These are phyloP conservation scores for Syzygium aqueum DNA, from an alignment of 345 rosid species.

Conservation along the genomic window DNA sequence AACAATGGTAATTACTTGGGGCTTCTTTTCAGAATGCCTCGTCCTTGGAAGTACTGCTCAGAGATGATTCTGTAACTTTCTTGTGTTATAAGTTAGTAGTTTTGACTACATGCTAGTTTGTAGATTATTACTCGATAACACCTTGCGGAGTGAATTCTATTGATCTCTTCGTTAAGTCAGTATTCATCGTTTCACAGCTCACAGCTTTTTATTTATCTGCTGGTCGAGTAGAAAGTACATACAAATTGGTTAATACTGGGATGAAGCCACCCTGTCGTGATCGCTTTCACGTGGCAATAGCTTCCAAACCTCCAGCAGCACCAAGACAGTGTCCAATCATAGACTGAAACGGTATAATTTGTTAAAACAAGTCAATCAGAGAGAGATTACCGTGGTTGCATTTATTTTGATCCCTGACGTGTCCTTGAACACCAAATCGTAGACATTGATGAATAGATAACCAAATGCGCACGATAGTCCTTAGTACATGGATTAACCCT, in stretches of 20 bases:
- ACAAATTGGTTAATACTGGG: conserved; percentile 94
- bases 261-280: conserved; percentile 94
- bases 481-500: background rate
- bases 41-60: background rate
- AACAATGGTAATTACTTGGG: background rate
- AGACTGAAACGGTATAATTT: conserved; percentile 40
- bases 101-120: background rate
- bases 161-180: background rate
- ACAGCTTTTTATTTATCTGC: background rate
- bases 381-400: conserved; percentile 72
- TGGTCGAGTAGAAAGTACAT: conserved; percentile 13
- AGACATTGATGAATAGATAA: background rate
- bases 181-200: background rate
- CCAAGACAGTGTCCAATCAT: conserved; percentile 99
- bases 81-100: background rate
- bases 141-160: background rate
- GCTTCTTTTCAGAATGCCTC: background rate
- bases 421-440: conserved; percentile 60
- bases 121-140: background rate
- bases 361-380: background rate
- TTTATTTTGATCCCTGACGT: conserved; percentile 83
- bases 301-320: conserved; percentile 98
- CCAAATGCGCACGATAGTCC: background rate
- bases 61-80: background rate
- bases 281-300: conserved; percentile 85